Evolutionary conservation across 2,329 filamentous ascomycete genomes (phyloP), one percentile per base, ranked within the genome.

Genomic region (Diplocarpon mali): DNA sequence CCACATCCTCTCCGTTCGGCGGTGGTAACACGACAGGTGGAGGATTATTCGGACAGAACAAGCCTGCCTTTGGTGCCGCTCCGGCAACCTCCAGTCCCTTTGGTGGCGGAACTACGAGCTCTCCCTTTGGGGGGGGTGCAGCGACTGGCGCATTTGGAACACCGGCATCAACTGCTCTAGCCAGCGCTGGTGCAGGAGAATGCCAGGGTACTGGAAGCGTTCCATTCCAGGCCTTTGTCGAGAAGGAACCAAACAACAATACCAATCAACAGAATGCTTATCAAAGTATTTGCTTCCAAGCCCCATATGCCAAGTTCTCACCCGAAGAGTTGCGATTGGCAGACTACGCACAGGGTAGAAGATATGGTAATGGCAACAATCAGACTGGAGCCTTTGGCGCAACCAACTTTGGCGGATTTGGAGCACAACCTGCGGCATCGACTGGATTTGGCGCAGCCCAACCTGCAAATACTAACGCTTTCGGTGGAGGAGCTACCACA

Each of bases 301-400:
- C 81, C 17, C 76, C 83, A 1, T 93, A 90, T 68, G 81, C 80
- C 63, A 93, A 92, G 62, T 96, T 83, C 70, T 95, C 90, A 9
- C 77, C 85, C n/a, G 92, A 85, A 57, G 83, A 92, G 63, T 67
- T 92, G 43, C 75, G 85, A 59, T 65, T 94, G 49, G 86, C 79
- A 37, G 92, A 98, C 64, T 98, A 98, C 62, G 76, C 81, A 47
- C 84, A 89, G 64, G 89, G 89, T 40, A 80, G 89, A 47, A 82
- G 83, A 43, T 86, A 77, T 61, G 92, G 89, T 29, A 94, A 90
- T 64, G 74, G 76, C 35, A 86, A 83, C 50, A 87, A 86, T 27
- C 83, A 88, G 53, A 69, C 78, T 38, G 88, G 88, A 47, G 85
- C 83, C 7, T 95, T 95, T 64, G 90, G 62, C 47, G 54, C 53